Conservation (phyloP, 306 rosid genomes). For the Glycine tomentella region DNA sequence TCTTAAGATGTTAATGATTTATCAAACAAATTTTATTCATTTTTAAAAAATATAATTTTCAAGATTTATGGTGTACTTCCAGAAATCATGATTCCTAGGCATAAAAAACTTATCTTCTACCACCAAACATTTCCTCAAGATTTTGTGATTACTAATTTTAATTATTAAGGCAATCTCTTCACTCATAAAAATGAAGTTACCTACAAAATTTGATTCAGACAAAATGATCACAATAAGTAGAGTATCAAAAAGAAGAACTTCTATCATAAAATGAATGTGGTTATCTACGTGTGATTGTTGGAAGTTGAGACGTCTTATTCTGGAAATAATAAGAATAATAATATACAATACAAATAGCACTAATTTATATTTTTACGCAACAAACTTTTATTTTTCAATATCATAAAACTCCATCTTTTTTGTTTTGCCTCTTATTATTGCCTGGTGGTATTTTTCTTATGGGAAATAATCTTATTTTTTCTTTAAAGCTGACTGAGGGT, state of each 20-base stretch:
- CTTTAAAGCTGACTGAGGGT: too few relatives aligned
- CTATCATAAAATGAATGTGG: background rate
- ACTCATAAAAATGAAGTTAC: background rate
- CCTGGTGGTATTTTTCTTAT: too few relatives aligned
- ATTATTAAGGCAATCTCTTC: background rate
- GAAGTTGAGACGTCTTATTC: constrained; percentile 5
- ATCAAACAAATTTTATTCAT: too few relatives aligned
- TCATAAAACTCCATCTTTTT: too few relatives aligned
- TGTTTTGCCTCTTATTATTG: too few relatives aligned
- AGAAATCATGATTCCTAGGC: too few relatives aligned
- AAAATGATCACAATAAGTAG: background rate
- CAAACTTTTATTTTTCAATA: background rate
- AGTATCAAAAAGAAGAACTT: background rate
- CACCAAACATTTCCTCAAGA: background rate
- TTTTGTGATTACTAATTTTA: background rate
- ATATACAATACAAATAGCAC: background rate
- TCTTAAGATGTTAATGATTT: too few relatives aligned
- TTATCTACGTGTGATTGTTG: background rate
- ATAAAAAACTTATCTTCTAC: too few relatives aligned
- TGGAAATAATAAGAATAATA: background rate
- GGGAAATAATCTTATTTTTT: too few relatives aligned
- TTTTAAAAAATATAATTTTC: too few relatives aligned
- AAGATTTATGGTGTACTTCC: too few relatives aligned
- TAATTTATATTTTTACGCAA: background rate
- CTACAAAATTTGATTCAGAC: background rate